phyloP scores from a whole-genome alignment of 306 rosid species.

The Acacia crassicarpa region DNA sequence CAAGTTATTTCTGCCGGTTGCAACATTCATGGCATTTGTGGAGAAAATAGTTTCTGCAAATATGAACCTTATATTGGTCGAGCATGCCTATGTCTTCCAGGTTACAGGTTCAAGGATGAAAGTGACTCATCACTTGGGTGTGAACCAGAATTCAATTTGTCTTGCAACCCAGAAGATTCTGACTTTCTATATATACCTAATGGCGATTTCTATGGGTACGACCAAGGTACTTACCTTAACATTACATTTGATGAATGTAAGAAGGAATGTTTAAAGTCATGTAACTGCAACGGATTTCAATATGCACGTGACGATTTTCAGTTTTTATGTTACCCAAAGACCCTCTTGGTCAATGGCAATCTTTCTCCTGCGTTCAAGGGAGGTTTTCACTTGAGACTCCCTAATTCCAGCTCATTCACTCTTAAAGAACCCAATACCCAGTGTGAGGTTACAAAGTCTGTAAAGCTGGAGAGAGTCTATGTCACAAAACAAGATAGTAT shows the following conservation, averaged over 20 bases:
- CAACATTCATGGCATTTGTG: background rate
- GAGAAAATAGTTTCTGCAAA: background rate
- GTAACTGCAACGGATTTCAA: background rate
- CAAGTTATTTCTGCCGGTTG: background rate
- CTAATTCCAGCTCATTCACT: background rate
- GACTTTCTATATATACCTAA: conserved; percentile 3
- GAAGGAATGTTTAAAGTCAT: conserved; percentile 24
- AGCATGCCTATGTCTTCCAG: background rate
- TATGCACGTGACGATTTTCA: background rate
- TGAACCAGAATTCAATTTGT: background rate
- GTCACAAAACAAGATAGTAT: background rate
- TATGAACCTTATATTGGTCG: background rate
- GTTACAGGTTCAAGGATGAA: background rate
- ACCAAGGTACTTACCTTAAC: background rate
- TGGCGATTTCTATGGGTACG: conserved; percentile 37
- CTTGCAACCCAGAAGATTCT: background rate
- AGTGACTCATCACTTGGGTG: background rate
- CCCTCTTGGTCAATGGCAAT: background rate
- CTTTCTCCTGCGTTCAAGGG: background rate
- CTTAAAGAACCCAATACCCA: background rate
- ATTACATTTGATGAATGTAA: conserved; percentile 27
- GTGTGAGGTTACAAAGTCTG: background rate
- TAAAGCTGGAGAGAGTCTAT: background rate
- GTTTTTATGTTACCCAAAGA: background rate
- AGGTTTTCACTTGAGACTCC: background rate